Evolutionary conservation across 352 stramenopile species (phyloP).

Genomic region (Globisporangium viniferum): DNA sequence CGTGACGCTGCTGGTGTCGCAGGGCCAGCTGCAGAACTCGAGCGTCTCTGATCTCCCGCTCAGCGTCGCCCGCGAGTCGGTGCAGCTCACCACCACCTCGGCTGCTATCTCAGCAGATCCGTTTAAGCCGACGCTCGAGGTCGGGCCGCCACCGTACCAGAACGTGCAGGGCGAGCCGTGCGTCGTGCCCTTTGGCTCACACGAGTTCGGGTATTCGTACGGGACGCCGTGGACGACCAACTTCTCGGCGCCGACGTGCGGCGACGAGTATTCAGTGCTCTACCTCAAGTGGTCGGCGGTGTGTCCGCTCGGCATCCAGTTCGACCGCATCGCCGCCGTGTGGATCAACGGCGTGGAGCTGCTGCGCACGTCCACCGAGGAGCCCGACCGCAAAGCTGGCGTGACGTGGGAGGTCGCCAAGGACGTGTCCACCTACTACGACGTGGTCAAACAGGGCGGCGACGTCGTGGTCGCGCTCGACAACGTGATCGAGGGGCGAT

Average conservation of each 20-base stretch:
- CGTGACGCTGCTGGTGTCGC: conserved; percentile 32
- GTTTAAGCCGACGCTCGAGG: conserved; percentile 36
- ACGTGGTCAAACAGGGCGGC: conserved; percentile 43
- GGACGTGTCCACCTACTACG: conserved; percentile 60
- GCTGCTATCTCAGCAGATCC: conserved; percentile 9
- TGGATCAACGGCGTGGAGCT: conserved; percentile 74
- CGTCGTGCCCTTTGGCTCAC: conserved; percentile 39
- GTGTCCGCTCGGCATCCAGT: conserved; percentile 51
- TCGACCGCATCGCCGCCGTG: conserved; percentile 66
- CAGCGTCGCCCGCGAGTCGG: conserved; percentile 8
- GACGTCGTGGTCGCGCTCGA: conserved; percentile 58
- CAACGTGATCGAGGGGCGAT: conserved; percentile 57
- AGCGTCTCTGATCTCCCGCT: conserved; percentile 10
- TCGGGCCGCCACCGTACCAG: conserved; percentile 33
- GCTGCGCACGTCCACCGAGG: conserved; percentile 69
- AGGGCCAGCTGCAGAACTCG: conserved; percentile 26
- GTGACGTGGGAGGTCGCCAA: conserved; percentile 64
- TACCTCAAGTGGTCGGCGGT: conserved; percentile 55
- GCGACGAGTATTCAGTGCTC: conserved; percentile 40
- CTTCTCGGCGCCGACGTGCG: conserved; percentile 42
- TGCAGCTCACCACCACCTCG: background rate
- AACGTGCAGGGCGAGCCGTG: conserved; percentile 44
- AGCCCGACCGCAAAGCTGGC: conserved; percentile 40
- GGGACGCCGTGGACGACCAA: conserved; percentile 41
- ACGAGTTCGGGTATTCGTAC: conserved; percentile 60